phyloP scores from a whole-genome alignment of 805 yeast species.

The Kuraishia cidri region DNA sequence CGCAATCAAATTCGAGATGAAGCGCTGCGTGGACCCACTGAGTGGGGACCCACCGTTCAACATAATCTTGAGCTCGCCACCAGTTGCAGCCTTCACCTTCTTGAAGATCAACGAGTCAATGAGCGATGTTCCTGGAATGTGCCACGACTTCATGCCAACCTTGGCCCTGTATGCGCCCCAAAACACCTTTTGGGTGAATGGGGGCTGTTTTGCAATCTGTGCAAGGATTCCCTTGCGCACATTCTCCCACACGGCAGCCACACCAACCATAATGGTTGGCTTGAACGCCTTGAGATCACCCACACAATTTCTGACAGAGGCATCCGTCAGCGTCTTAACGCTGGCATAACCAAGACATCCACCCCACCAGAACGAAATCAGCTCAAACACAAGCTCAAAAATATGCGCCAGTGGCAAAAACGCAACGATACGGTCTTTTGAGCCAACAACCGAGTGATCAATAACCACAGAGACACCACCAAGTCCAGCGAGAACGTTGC shows the following conservation, averaged over 20 bases:
- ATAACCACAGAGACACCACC: constrained; percentile 73
- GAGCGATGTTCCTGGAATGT: constrained; percentile 65
- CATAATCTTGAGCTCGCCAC: constrained; percentile 69
- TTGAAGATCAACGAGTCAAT: constrained; percentile 74
- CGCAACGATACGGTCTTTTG: constrained; percentile 68
- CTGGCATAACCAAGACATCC: constrained; percentile 81
- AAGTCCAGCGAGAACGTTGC: constrained; percentile 71
- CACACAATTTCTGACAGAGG: constrained; percentile 72
- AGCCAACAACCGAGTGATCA: constrained; percentile 35
- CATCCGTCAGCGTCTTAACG: constrained; percentile 83
- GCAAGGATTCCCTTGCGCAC: constrained; percentile 86
- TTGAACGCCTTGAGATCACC: constrained; percentile 83
- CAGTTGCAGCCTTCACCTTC: constrained; percentile 88
- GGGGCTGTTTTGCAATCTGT: constrained; percentile 61
- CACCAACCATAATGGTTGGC: constrained; percentile 96
- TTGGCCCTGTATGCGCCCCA: constrained; percentile 85
- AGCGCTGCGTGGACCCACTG: constrained; percentile 71
- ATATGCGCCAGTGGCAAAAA: constrained; percentile 96
- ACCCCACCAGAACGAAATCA: constrained; percentile 82
- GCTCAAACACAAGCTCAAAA: constrained; percentile 85
- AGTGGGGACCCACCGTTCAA: constrained; percentile 94
- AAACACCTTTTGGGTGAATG: constrained; percentile 66
- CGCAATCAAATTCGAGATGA: constrained; percentile 65
- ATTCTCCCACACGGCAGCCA: constrained; percentile 97
- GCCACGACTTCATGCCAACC: constrained; percentile 47